Conservation (phyloP, 495 filamentous ascomycete species). For the Rusavskia elegans region DNA sequence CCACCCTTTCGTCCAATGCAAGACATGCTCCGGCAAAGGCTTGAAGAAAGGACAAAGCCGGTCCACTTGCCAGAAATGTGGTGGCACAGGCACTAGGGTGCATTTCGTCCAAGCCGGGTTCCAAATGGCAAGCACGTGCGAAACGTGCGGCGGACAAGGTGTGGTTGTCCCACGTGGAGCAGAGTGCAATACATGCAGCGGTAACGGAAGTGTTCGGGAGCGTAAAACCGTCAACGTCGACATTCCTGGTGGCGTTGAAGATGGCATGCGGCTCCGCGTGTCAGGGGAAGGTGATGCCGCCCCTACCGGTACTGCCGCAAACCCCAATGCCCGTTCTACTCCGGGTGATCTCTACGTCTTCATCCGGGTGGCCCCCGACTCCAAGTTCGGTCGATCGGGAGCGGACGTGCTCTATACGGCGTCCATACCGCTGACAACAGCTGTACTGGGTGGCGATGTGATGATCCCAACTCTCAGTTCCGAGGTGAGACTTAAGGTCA, state of each 20-base stretch:
- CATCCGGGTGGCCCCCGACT: slow-evolving; percentile 67
- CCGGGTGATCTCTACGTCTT: slow-evolving; percentile 79
- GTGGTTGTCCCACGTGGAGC: slow-evolving; percentile 53
- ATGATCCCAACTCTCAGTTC: slow-evolving; percentile 79
- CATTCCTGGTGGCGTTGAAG: slow-evolving; percentile 86
- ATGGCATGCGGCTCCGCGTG: slow-evolving; percentile 80
- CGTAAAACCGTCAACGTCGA: slow-evolving; percentile 68
- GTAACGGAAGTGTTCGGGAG: slow-evolving; percentile 64
- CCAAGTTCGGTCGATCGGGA: slow-evolving; percentile 70
- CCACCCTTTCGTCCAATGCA: slow-evolving; percentile 59
- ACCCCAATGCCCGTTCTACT: slow-evolving; percentile 38
- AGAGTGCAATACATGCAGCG: slow-evolving; percentile 63
- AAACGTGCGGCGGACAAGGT: slow-evolving; percentile 62
- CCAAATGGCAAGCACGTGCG: slow-evolving; percentile 85
- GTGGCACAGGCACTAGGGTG: slow-evolving; percentile 71
- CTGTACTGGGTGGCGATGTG: slow-evolving; percentile 79
- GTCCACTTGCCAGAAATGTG: slow-evolving; percentile 60
- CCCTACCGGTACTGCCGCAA: slow-evolving; percentile 44
- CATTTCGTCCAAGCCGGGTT: slow-evolving; percentile 86
- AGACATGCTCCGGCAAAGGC: slow-evolving; percentile 67
- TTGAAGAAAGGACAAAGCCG: slow-evolving; percentile 65
- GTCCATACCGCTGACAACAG: slow-evolving; percentile 80
- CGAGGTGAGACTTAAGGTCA: slow-evolving; percentile 73
- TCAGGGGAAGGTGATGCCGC: slow-evolving; percentile 76
- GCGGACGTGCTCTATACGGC: slow-evolving; percentile 88